These are phyloP conservation scores for Closterium sp. DNA, from an alignment of 139 green algal species.

Conservation along the genomic window DNA sequence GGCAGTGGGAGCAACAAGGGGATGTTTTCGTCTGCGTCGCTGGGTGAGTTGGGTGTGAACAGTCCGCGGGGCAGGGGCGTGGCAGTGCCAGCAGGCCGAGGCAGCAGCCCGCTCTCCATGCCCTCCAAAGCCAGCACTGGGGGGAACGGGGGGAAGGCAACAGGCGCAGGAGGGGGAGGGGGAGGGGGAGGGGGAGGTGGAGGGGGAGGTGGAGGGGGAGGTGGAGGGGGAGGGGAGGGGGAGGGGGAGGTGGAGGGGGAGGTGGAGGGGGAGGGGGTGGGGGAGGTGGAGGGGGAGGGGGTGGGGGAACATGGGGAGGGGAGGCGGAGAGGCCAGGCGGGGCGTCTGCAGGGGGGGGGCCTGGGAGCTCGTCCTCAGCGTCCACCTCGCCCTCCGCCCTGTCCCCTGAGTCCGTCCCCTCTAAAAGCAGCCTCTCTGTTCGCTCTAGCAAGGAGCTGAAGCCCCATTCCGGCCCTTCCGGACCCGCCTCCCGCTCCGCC, in stretches of 20 bases:
- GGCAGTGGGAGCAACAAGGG: neutral
- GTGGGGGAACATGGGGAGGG: neutral
- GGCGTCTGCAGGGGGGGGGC: too few relatives aligned
- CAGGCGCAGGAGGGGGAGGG: neutral
- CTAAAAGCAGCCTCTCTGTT: too few relatives aligned
- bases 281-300: too few relatives aligned
- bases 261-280: neutral
- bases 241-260: neutral
- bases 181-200: too few relatives aligned
- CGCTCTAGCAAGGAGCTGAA: neutral
- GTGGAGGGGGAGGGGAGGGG: too few relatives aligned
- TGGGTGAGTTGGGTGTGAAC: neutral
- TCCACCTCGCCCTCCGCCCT: neutral
- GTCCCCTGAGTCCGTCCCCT: neutral
- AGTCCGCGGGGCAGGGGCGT: neutral
- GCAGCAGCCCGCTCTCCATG: neutral
- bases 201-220: neutral
- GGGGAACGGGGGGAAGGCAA: neutral
- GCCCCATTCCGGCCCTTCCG: neutral
- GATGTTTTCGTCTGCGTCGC: neutral
- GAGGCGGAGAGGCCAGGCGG: too few relatives aligned
- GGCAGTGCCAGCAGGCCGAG: neutral
- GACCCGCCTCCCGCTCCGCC: neutral
- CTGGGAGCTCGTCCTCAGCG: neutral
- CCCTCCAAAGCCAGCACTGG: neutral